Evolutionary conservation across 2,329 filamentous ascomycete species (phyloP), one percentile per base, ranked within the genome.

Genomic region (Trichophyton mentagrophytes): DNA sequence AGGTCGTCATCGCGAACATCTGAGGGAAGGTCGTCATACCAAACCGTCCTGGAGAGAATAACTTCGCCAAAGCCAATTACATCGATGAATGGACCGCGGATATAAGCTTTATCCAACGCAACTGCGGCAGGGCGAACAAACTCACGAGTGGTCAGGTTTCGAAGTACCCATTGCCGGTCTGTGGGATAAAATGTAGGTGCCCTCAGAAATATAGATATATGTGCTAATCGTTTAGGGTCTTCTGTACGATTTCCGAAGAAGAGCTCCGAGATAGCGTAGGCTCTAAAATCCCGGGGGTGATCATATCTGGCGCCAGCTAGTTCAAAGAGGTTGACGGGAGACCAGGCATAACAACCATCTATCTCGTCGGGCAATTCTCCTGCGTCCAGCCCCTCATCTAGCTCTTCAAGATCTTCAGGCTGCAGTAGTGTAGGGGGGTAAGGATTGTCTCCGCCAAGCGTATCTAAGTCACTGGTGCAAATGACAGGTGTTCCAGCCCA

Each of bases 51-150:
- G 2, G 64, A 65, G 20, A 70, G 55, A n/a, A 71, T 60, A 42
- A 69, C 65, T 55, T 72, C 65, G 0, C 67, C 66, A 53, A 70
- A 72, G 7, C 69, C 67, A 15, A 72, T 33, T 17, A 63, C 60
- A 1, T 62, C 40, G 27, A 72, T 71, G 38, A 66, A 58, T 11
- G 71, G 70, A 13, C 62, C 60, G 22, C 46, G 60, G 20, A 63
- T 60, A 38, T 61, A 61, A 15, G 30, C 51, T 17, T 30, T 46
- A 8, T 58, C 59, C 27, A 63, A 51, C 25, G 62, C 62, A 9
- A 61, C 57, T 42, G 22, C 53, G 42, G 59, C 40, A 3, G 62
- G 33, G 20, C 49, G 49, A 25, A 63, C 57, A 38, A 60, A 60
- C 25, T 63, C 40, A 25, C 57, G 51, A 33, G 62, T 61, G 4